These are phyloP conservation scores for Lipomyces sp. DNA, from an alignment of 805 yeast genomes.

Conservation along the genomic window DNA sequence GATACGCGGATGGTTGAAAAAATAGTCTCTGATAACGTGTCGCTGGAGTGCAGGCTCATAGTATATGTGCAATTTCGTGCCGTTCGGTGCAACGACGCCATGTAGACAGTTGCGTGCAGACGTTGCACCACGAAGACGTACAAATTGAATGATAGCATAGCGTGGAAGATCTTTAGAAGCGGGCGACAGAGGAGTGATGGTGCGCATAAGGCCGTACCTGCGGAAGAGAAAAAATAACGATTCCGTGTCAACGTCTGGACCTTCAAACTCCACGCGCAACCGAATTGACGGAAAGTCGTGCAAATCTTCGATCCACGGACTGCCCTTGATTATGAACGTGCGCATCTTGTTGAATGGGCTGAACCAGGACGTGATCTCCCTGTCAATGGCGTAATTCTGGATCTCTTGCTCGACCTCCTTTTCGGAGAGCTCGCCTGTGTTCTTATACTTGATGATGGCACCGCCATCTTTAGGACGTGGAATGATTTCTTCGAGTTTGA, in stretches of 20 bases:
- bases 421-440: conserved; percentile 51
- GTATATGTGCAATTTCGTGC: conserved; percentile 68
- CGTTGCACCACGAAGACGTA: conserved; percentile 62
- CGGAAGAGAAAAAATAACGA: conserved; percentile 75
- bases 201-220: conserved; percentile 79
- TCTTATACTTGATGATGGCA: conserved; percentile 74
- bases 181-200: conserved; percentile 58
- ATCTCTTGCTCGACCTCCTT: conserved; percentile 55
- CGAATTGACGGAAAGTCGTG: conserved; percentile 66
- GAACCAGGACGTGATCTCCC: conserved; percentile 35
- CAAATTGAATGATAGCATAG: conserved; percentile 55
- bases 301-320: conserved; percentile 95
- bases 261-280: conserved; percentile 69
- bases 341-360: conserved; percentile 49
- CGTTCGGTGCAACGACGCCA: conserved; percentile 54
- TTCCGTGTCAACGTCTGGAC: conserved; percentile 70
- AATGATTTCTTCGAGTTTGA: conserved; percentile 56
- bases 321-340: conserved; percentile 77
- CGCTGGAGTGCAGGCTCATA: conserved; percentile 58
- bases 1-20: conserved; percentile 74
- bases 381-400: conserved; percentile 41
- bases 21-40: conserved; percentile 53
- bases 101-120: conserved; percentile 89
- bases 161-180: conserved; percentile 48
- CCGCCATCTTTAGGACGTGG: conserved; percentile 88